Evolutionary conservation across 1,284 basidiomycete genomes (phyloP).

Genomic region (Ustilago vetiveriae): DNA sequence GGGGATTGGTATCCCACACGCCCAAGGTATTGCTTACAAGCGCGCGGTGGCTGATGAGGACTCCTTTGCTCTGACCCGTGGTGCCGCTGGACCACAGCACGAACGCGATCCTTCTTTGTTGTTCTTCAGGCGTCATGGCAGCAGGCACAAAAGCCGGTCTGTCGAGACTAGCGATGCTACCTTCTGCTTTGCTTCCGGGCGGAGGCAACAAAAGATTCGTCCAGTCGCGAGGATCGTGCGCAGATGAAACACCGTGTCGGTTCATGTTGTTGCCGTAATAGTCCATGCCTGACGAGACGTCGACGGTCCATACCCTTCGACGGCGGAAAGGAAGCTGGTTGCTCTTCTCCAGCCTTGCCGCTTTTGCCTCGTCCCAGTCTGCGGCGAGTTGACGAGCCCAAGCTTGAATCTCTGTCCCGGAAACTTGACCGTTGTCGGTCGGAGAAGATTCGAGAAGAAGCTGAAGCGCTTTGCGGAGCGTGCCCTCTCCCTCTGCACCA

Average conservation of each 20-base stretch:
- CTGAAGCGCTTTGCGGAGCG: conserved; percentile 52
- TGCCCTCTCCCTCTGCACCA: conserved; percentile 51
- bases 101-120: conserved; percentile 51
- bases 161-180: conserved; percentile 35
- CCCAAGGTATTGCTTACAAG: conserved; percentile 60
- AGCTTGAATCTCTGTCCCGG: conserved; percentile 20
- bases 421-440: conserved; percentile 29
- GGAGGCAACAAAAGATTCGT: conserved; percentile 47
- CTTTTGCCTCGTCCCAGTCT: conserved; percentile 44
- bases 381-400: conserved; percentile 46
- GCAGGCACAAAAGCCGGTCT: conserved; percentile 26
- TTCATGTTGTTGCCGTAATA: conserved; percentile 49
- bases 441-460: conserved; percentile 44
- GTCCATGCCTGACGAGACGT: conserved; percentile 38
- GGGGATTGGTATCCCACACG: conserved; percentile 54
- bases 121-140: conserved; percentile 42
- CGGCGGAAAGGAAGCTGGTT: conserved; percentile 26
- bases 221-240: conserved; percentile 54
- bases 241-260: conserved; percentile 34
- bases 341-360: conserved; percentile 34
- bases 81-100: conserved; percentile 67
- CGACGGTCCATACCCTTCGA: conserved; percentile 50
- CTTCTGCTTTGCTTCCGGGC: conserved; percentile 39
- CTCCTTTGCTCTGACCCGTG: conserved; percentile 68
- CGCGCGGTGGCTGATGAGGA: conserved; percentile 65